Conservation (phyloP, 768 basidiomycete species). For the Cytidiella melzeri region DNA sequence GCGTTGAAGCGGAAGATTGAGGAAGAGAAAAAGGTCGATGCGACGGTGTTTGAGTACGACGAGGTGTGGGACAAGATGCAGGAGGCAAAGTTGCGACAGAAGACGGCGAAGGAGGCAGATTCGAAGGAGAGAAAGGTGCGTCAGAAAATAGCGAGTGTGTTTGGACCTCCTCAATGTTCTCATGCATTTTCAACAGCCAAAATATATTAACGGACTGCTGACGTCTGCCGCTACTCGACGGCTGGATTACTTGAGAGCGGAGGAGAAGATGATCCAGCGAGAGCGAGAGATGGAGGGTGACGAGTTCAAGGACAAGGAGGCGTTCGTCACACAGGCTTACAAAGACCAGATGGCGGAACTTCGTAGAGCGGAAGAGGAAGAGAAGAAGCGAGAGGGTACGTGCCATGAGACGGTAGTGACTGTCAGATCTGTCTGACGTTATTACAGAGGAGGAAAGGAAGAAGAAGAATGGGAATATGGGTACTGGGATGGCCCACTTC, state of each 20-base stretch:
- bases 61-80: slow-evolving; percentile 97
- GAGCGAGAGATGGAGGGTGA: slow-evolving; percentile 93
- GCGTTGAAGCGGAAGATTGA: slow-evolving; percentile 70
- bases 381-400: slow-evolving; percentile 80
- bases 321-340: slow-evolving; percentile 97
- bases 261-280: slow-evolving; percentile 95
- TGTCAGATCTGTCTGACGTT: not conserved
- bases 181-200: slow-evolving; percentile 62
- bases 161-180: not conserved
- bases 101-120: slow-evolving; percentile 72
- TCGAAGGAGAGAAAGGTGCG: slow-evolving; percentile 72
- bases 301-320: slow-evolving; percentile 88
- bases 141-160: slow-evolving; percentile 5
- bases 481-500: slow-evolving; percentile 81
- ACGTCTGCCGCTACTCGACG: slow-evolving; percentile 79
- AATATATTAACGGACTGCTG: slow-evolving; percentile 83
- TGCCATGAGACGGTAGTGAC: slow-evolving; percentile 8
- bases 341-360: slow-evolving; percentile 95
- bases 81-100: slow-evolving; percentile 68
- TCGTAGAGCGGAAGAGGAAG: slow-evolving; percentile 87
- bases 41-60: slow-evolving; percentile 90
- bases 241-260: slow-evolving; percentile 85
- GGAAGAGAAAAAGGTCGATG: slow-evolving; percentile 71
- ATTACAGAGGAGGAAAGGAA: slow-evolving; percentile 41
- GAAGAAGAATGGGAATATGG: slow-evolving; percentile 49